Conservation (phyloP, 1,284 basidiomycete species). For the Leccinum ponderosum region DNA sequence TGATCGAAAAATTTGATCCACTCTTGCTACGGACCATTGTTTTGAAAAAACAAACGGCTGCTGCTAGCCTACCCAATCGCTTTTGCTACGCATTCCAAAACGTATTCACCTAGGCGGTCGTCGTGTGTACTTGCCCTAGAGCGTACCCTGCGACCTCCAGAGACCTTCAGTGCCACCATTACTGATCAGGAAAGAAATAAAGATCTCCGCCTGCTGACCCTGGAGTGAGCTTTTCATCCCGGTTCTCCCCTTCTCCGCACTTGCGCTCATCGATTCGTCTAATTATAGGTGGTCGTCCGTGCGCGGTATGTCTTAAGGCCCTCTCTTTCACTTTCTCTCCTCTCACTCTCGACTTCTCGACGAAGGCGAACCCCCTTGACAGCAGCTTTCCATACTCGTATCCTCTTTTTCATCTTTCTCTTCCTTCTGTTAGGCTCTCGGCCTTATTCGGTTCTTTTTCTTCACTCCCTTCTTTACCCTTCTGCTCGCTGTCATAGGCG, state of each 20-base stretch:
- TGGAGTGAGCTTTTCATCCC: slow-evolving; percentile 54
- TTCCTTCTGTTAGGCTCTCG: slow-evolving; percentile 6
- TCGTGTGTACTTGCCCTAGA: slow-evolving; percentile 24
- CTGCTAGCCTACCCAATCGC: slow-evolving; percentile 16
- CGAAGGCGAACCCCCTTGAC: slow-evolving; percentile 79
- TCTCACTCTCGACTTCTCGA: slow-evolving; percentile 22
- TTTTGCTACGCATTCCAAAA: slow-evolving; percentile 22
- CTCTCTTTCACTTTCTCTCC: slow-evolving; percentile 9
- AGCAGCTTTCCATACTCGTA: slow-evolving; percentile 30
- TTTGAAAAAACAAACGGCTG: not conserved
- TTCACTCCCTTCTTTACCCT: slow-evolving; percentile 29
- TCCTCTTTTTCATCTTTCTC: slow-evolving; percentile 15
- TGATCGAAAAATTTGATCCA: not conserved
- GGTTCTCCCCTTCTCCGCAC: slow-evolving; percentile 14
- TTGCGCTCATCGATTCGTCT: slow-evolving; percentile 6
- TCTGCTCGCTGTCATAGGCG: slow-evolving; percentile 69
- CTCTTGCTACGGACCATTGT: not conserved
- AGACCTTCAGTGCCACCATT: slow-evolving; percentile 52
- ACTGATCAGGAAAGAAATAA: slow-evolving; percentile 72
- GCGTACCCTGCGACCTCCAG: slow-evolving; percentile 38
- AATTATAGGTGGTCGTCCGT: slow-evolving; percentile 72
- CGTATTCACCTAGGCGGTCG: slow-evolving; percentile 37
- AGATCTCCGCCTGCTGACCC: slow-evolving; percentile 81
- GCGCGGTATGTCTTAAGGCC: slow-evolving; percentile 53
- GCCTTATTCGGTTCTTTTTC: slow-evolving; percentile 12